phyloP scores from a whole-genome alignment of 192 early-diverging fungal genomes.

The Coemansia sp. region DNA sequence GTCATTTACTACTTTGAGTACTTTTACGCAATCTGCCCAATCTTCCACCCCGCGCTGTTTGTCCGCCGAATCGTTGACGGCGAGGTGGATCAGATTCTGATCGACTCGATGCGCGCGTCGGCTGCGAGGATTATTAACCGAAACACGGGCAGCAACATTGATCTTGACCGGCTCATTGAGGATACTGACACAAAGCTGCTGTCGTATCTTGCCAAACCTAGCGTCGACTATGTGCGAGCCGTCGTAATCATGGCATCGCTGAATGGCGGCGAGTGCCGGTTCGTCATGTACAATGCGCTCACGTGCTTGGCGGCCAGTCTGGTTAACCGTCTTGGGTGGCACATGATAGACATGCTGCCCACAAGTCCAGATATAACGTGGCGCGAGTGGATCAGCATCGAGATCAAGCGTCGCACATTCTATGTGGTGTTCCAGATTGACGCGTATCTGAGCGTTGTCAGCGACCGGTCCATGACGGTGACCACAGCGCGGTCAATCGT shows the following conservation, averaged over 20 bases:
- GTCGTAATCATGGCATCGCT: constrained; percentile 35
- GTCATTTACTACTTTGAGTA: constrained; percentile 44
- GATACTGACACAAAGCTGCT: constrained; percentile 24
- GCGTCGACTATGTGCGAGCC: constrained; percentile 33
- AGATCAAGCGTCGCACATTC: constrained; percentile 36
- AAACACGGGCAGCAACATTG: constrained; percentile 28
- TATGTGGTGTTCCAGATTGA: constrained; percentile 34
- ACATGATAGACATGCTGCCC: constrained; percentile 20
- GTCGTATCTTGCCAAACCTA: constrained; percentile 21
- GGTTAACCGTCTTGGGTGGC: constrained; percentile 38
- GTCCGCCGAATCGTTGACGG: constrained; percentile 35
- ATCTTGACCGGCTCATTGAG: constrained; percentile 26
- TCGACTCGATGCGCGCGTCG: constrained; percentile 37
- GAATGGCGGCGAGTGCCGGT: constrained; percentile 40
- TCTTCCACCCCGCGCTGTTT: constrained; percentile 44
- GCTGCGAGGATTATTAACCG: constrained; percentile 32
- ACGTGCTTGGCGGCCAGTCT: constrained; percentile 27
- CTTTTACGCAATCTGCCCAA: constrained; percentile 43
- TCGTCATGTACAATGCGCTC: constrained; percentile 42
- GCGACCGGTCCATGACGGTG: constrained; percentile 29
- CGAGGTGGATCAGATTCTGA: constrained; percentile 33
- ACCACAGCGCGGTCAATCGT: constrained; percentile 15
- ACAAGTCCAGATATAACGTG: constrained; percentile 12
- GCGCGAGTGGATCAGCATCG: constrained; percentile 33
- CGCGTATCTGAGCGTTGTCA: constrained; percentile 32